Evolutionary conservation across 1,284 basidiomycete genomes (phyloP).

Genomic region (Marasmius sp.): DNA sequence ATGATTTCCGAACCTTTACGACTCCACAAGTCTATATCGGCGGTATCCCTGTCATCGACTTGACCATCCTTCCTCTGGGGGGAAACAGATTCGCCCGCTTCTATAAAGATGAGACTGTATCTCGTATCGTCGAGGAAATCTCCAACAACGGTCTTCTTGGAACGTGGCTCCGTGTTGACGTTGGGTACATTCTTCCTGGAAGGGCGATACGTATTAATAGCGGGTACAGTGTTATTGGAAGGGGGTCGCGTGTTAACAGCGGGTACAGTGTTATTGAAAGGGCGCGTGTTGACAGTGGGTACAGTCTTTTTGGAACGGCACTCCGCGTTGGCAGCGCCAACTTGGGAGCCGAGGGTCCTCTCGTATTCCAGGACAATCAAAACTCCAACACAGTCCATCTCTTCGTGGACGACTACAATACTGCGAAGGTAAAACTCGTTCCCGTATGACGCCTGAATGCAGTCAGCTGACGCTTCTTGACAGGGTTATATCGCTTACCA

Average conservation of each 20-base stretch:
- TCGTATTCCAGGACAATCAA: slow-evolving; percentile 14
- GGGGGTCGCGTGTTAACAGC: too few species aligned
- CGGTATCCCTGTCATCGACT: slow-evolving; percentile 12
- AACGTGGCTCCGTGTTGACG: slow-evolving; percentile 7
- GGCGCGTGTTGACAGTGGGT: too few species aligned
- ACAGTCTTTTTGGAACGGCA: too few species aligned
- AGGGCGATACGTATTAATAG: too few species aligned
- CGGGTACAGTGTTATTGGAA: too few species aligned
- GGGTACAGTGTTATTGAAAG: too few species aligned
- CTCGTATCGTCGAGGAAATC: slow-evolving; percentile 9
- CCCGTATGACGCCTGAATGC: background rate
- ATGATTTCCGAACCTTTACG: slow-evolving; percentile 15
- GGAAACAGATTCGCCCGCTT: slow-evolving; percentile 10
- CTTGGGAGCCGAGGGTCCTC: slow-evolving; percentile 10
- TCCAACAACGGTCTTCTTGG: slow-evolving; percentile 9
- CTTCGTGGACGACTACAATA: slow-evolving; percentile 11
- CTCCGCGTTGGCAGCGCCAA: too few species aligned
- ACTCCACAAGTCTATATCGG: slow-evolving; percentile 11
- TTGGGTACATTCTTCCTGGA: background rate
- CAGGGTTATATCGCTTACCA: slow-evolving; percentile 14
- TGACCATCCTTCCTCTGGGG: slow-evolving; percentile 9
- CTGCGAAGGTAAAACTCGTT: background rate
- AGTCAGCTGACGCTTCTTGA: too few species aligned
- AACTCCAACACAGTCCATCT: slow-evolving; percentile 4
- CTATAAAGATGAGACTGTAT: slow-evolving; percentile 11